Conservation (phyloP, 2,329 filamentous ascomycete genomes). For the Penicillium fuscoglaucum region DNA sequence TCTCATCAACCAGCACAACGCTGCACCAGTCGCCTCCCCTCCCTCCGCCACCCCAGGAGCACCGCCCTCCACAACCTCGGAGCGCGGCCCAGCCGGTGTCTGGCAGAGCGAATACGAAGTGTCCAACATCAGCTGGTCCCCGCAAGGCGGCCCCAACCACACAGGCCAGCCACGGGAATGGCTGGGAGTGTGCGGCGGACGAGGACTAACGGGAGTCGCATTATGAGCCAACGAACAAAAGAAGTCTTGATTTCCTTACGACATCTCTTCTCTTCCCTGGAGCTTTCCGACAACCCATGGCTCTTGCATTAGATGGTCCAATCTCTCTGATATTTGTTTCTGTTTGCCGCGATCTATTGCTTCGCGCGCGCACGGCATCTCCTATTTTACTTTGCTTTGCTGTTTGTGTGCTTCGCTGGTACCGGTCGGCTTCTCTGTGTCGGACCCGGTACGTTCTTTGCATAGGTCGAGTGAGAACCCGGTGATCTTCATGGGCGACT, state of each 20-base stretch:
- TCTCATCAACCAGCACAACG: conserved; percentile 67
- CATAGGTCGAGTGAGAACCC: not conserved
- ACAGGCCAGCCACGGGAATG: conserved; percentile 40
- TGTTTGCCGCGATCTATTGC: not conserved
- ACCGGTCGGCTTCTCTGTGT: not conserved
- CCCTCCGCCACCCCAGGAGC: conserved; percentile 25
- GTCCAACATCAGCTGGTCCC: conserved; percentile 51
- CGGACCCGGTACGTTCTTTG: not conserved
- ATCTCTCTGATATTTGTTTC: conserved; percentile 4
- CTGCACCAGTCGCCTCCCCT: conserved; percentile 48
- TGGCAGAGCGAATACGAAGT: conserved; percentile 51
- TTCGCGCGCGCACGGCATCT: not conserved
- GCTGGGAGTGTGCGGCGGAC: conserved; percentile 49
- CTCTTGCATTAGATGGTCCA: conserved; percentile 26
- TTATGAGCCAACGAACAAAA: conserved; percentile 31
- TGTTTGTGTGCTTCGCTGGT: not conserved
- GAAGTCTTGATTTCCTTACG: conserved; percentile 7
- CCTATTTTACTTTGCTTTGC: not conserved
- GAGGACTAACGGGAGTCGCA: conserved; percentile 48
- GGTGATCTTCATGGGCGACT: not conserved
- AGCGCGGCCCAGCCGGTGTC: conserved; percentile 47
- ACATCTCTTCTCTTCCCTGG: conserved; percentile 4
- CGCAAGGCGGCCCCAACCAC: conserved; percentile 39
- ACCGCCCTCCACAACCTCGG: conserved; percentile 35
- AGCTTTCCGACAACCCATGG: conserved; percentile 1